Conservation (phyloP, 192 early-diverging fungal genomes). For the Umbelopsis sp. region DNA sequence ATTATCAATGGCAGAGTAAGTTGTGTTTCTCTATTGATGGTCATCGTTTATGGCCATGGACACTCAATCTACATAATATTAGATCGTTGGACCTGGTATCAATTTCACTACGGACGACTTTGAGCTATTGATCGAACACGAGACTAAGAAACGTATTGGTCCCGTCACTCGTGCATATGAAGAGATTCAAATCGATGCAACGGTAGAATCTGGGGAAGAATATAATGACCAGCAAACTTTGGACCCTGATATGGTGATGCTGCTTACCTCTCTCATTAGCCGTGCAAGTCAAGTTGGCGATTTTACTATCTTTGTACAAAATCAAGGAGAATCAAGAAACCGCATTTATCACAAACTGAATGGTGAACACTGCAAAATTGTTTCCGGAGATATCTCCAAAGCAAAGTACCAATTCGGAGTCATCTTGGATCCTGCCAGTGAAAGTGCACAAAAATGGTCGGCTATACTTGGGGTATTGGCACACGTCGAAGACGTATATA, state of each 20-base stretch:
- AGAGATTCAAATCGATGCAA: neutral
- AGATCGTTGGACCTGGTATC: constrained; percentile 47
- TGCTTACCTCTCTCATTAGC: neutral
- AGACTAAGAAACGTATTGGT: constrained; percentile 52
- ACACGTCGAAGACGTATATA: constrained; percentile 59
- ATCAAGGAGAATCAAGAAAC: constrained; percentile 19
- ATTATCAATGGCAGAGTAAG: constrained; percentile 69
- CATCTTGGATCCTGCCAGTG: constrained; percentile 79
- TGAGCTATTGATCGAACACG: constrained; percentile 57
- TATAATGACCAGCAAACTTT: constrained; percentile 1
- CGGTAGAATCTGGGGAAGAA: neutral
- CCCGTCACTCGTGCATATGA: constrained; percentile 29
- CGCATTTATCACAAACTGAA: constrained; percentile 19
- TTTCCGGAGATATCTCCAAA: constrained; percentile 25
- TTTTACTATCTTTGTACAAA: constrained; percentile 13
- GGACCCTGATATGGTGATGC: neutral
- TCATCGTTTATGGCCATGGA: neutral
- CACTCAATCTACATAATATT: neutral
- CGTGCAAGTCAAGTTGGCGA: neutral
- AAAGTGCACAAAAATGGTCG: constrained; percentile 77
- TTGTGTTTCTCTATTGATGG: neutral
- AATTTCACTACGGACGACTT: constrained; percentile 61
- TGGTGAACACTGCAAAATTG: constrained; percentile 8
- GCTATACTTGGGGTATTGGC: constrained; percentile 71
- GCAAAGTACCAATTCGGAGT: constrained; percentile 49